Percentiles rank a stretch among this genome's conserved stretches.
These are phyloP conservation scores for Penicillium corylophilum DNA, from an alignment of 2,329 filamentous ascomycete genomes.

Conservation along the genomic window DNA sequence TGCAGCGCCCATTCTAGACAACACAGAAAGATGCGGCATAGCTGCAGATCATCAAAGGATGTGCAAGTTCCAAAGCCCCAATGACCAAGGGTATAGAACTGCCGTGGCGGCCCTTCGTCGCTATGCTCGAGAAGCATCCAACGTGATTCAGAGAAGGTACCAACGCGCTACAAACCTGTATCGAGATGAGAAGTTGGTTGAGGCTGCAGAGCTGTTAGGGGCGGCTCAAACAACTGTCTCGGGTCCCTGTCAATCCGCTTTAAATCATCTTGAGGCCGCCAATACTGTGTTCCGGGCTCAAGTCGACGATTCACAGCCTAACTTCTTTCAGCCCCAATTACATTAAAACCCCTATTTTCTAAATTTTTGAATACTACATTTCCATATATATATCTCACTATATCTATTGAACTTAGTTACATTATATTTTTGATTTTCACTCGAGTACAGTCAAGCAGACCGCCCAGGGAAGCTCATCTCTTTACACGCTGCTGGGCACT, in stretches of 20 bases:
- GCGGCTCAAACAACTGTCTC: neutral
- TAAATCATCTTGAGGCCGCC: neutral
- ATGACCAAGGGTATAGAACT: constrained; percentile 26
- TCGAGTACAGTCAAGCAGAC: too few species aligned
- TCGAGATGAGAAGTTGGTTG: constrained; percentile 2
- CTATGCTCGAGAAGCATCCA: constrained; percentile 7
- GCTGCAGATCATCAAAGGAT: constrained; percentile 31
- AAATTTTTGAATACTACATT: too few species aligned
- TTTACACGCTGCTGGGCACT: too few species aligned
- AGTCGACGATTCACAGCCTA: constrained; percentile 2
- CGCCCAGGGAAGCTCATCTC: too few species aligned
- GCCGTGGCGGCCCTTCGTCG: constrained; percentile 17
- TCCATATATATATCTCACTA: too few species aligned
- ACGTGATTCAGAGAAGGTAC: constrained; percentile 4
- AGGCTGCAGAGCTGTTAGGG: constrained; percentile 3
- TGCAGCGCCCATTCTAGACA: constrained; percentile 35
- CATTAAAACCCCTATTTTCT: neutral
- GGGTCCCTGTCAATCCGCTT: constrained; percentile 1
- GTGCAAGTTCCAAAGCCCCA: constrained; percentile 28
- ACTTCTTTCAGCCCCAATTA: neutral
- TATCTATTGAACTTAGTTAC: too few species aligned
- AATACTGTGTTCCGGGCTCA: neutral
- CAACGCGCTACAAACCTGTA: constrained; percentile 1
- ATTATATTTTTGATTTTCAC: too few species aligned
- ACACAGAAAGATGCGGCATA: constrained; percentile 38